Evolutionary conservation across 768 basidiomycete species (phyloP).

Genomic region (Tylopilus sp.): DNA sequence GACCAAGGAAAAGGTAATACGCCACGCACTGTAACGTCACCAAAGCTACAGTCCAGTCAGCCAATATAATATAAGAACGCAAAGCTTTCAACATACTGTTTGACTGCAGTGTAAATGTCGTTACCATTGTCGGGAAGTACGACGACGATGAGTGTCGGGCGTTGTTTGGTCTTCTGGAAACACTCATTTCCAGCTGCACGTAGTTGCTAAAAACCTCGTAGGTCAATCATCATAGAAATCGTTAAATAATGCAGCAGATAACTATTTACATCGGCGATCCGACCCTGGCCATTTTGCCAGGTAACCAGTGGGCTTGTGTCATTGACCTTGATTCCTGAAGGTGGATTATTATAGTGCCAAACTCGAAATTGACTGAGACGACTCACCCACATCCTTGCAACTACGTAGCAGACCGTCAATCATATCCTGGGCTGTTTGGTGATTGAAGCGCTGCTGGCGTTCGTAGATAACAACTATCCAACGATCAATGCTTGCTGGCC

Average conservation of each 20-base stretch:
- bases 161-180: slow-evolving; percentile 34
- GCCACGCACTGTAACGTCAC: slow-evolving; percentile 53
- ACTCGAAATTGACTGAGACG: neutral
- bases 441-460: slow-evolving; percentile 51
- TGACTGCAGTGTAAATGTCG: slow-evolving; percentile 73
- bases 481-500: slow-evolving; percentile 46
- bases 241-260: neutral
- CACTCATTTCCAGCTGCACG: slow-evolving; percentile 48
- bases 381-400: slow-evolving; percentile 59
- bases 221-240: neutral
- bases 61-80: neutral
- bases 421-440: slow-evolving; percentile 49
- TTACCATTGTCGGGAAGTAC: slow-evolving; percentile 72
- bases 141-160: slow-evolving; percentile 60
- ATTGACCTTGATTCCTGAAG: slow-evolving; percentile 55
- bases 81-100: slow-evolving; percentile 53
- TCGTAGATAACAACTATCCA: slow-evolving; percentile 74
- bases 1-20: neutral
- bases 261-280: slow-evolving; percentile 42
- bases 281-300: slow-evolving; percentile 58
- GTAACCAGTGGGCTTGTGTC: slow-evolving; percentile 43
- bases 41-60: slow-evolving; percentile 49
- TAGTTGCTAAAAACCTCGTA: slow-evolving; percentile 39
- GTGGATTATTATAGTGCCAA: neutral
- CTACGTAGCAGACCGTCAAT: slow-evolving; percentile 47